These are phyloP conservation scores for Akebia trifoliata DNA, from an alignment of 164 flowering plant species.

Conservation along the genomic window DNA sequence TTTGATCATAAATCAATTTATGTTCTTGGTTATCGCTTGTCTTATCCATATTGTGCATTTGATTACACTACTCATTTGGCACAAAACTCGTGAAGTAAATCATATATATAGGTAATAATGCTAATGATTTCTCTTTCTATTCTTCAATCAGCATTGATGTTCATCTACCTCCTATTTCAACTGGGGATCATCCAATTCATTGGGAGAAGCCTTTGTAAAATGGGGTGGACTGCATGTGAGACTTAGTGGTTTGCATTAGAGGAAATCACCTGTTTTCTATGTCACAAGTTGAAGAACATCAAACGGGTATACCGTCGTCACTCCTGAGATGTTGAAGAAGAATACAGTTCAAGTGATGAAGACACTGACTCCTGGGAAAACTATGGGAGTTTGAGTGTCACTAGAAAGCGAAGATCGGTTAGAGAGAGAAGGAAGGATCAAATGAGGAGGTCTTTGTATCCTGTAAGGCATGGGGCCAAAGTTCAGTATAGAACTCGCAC, in stretches of 20 bases:
- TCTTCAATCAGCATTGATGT: constrained; percentile 40
- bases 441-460: constrained; percentile 24
- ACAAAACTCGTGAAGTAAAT: too few relatives aligned
- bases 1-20: not conserved
- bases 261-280: constrained; percentile 43
- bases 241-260: constrained; percentile 44
- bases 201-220: constrained; percentile 54
- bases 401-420: constrained; percentile 25
- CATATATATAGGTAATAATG: not conserved
- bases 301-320: constrained; percentile 50
- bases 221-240: constrained; percentile 59
- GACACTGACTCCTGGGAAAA: constrained; percentile 15
- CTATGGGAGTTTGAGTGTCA: constrained; percentile 7
- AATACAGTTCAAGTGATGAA: constrained; percentile 28
- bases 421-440: constrained; percentile 28
- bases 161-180: constrained; percentile 52
- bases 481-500: constrained; percentile 9
- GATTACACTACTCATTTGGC: not conserved
- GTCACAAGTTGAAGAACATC: constrained; percentile 51
- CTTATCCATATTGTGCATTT: not conserved
- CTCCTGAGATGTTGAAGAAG: constrained; percentile 41
- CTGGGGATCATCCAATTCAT: constrained; percentile 66
- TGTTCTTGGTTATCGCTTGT: not conserved
- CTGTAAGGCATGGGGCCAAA: constrained; percentile 15
- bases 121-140: not conserved